Conservation (phyloP, 805 yeast species). For the Yarrowia divulgata region DNA sequence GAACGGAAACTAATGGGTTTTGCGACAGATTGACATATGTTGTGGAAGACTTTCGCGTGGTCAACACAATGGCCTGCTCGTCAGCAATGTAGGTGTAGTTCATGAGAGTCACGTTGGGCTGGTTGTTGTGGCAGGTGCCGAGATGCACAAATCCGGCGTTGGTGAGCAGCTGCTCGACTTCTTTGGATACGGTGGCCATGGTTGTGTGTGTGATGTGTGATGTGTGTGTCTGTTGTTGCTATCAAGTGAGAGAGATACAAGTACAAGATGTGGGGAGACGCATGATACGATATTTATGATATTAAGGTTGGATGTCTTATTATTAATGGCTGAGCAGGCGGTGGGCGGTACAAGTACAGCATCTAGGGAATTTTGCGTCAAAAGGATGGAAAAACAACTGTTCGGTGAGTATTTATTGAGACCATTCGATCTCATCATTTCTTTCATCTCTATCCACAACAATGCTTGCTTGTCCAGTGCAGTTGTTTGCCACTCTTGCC, state of each 20-base stretch:
- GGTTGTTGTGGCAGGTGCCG: conserved; percentile 75
- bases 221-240: background rate
- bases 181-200: conserved; percentile 23
- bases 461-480: too few relatives aligned
- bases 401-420: too few relatives aligned
- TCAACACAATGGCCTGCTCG: conserved; percentile 64
- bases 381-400: too few relatives aligned
- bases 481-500: too few relatives aligned
- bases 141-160: conserved; percentile 63
- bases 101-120: conserved; percentile 92
- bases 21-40: conserved; percentile 71
- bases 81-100: conserved; percentile 73
- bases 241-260: background rate
- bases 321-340: background rate
- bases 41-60: conserved; percentile 74
- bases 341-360: background rate
- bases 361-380: too few relatives aligned
- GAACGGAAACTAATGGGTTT: conserved; percentile 80
- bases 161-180: conserved; percentile 22
- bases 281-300: conserved; percentile 13
- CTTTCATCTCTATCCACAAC: too few relatives aligned
- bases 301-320: background rate
- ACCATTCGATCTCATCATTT: too few relatives aligned
- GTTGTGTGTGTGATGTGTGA: background rate
- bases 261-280: conserved; percentile 19